Evolutionary conservation across 2,329 filamentous ascomycete species (phyloP).

Genomic region (Seiridium unicorne): DNA sequence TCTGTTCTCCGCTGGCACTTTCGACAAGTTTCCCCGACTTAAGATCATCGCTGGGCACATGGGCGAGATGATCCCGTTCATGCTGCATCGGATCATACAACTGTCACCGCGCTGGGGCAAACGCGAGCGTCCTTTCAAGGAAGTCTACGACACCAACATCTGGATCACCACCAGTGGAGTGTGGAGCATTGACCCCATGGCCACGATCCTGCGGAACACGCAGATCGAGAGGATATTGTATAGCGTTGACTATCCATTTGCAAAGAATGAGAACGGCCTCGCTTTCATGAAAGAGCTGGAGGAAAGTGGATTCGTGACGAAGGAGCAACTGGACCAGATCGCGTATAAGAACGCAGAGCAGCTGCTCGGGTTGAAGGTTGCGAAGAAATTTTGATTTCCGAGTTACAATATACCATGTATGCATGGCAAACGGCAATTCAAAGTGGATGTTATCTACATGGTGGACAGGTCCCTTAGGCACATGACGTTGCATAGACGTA

Average conservation of each 20-base stretch:
- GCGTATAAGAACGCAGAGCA: constrained; percentile 49
- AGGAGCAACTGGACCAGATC: constrained; percentile 47
- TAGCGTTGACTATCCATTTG: constrained; percentile 58
- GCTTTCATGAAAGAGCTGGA: constrained; percentile 47
- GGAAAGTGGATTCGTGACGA: constrained; percentile 45
- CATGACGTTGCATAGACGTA: too few species aligned
- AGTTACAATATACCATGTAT: too few species aligned
- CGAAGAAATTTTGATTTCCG: background rate
- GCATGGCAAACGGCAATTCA: too few species aligned
- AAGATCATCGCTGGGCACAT: constrained; percentile 39
- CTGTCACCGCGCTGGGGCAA: constrained; percentile 26
- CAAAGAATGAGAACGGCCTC: constrained; percentile 44
- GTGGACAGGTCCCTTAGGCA: too few species aligned
- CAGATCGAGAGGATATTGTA: constrained; percentile 51
- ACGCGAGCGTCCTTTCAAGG: constrained; percentile 33
- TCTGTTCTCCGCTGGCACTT: constrained; percentile 23
- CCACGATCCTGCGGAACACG: constrained; percentile 40
- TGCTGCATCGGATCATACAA: constrained; percentile 44
- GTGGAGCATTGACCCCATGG: constrained; percentile 47
- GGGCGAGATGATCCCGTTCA: constrained; percentile 50
- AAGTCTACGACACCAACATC: constrained; percentile 55
- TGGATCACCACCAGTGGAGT: constrained; percentile 57
- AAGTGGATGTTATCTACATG: too few species aligned
- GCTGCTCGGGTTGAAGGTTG: constrained; percentile 2
- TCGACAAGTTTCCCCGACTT: constrained; percentile 33